These are phyloP conservation scores for Drechslerella coelobrocha DNA, from an alignment of 2,329 filamentous ascomycete genomes.

Conservation along the genomic window DNA sequence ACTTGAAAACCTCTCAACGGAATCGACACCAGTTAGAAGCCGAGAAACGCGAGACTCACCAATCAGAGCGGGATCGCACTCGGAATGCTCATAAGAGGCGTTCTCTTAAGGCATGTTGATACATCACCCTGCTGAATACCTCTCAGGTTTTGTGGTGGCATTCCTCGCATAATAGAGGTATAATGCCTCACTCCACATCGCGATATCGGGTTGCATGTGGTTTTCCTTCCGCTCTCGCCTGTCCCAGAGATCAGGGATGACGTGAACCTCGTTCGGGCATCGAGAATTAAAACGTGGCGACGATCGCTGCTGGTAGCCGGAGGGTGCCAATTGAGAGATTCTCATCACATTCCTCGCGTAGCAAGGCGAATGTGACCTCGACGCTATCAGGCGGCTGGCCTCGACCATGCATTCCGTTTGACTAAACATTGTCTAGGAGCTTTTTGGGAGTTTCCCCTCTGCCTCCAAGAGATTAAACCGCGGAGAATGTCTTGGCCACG, in stretches of 20 bases:
- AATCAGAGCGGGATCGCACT: conserved; percentile 43
- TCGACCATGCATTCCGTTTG: neutral
- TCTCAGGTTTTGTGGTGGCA: conserved; percentile 11
- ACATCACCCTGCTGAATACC: neutral
- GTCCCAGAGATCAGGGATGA: conserved; percentile 26
- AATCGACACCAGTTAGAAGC: conserved; percentile 6
- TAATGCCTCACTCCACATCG: conserved; percentile 31
- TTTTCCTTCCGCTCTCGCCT: conserved; percentile 35
- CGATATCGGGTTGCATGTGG: conserved; percentile 15
- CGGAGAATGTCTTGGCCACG: conserved; percentile 45
- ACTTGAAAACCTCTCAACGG: conserved; percentile 2
- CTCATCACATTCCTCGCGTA: conserved; percentile 17
- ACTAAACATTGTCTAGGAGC: neutral
- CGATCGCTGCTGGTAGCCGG: conserved; percentile 33
- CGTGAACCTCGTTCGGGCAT: conserved; percentile 22
- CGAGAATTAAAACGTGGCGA: conserved; percentile 43
- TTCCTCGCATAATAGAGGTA: conserved; percentile 39
- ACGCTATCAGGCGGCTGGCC: neutral
- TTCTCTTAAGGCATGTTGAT: conserved; percentile 10
- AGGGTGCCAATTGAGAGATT: neutral
- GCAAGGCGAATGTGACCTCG: neutral
- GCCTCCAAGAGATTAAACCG: neutral
- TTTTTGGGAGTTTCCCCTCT: neutral
- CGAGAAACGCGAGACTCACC: conserved; percentile 20
- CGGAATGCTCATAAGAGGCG: conserved; percentile 40